Evolutionary conservation across 106 monocot species (phyloP), one percentile per base, ranked within the genome.

Genomic region (Narthecium ossifragum): DNA sequence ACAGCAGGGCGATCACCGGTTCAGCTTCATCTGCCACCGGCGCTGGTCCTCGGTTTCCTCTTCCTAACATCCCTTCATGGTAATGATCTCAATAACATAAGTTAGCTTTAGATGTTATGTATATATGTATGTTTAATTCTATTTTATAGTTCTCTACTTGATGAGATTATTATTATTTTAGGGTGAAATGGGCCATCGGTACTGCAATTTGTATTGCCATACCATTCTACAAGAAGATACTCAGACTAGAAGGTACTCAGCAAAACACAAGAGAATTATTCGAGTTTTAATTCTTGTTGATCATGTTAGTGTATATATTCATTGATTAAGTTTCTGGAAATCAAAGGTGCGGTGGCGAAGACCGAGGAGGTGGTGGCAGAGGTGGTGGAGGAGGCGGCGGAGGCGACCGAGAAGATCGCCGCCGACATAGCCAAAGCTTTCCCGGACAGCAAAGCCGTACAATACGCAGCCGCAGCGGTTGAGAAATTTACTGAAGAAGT

Each of bases 401-500:
- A 67, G 54, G 36, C 13, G 61, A 31, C 60, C 1, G 72, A 72
- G 38, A 62, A 72, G 48, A 28, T 72, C 25, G 46, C 67, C 0
- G 11, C 34, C 10, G 78, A 78, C 1, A 15, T 78, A 1, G 72
- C 55, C 2, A 51, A 57, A 23, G n/a, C 57, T 1, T 55, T 73
- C 17, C 78, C 78, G 2, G 73, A 68, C 0, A 30, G 62, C 11
- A 26, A 43, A n/a, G n/a, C n/a, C 27, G 22, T 59, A 10, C 72
- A 59, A 30, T 21, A 63, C 26, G 8, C 37, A 17, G 62, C 11
- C 32, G 8, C 57, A 33, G 26, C 33, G 57, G 29, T 73, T 5
- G 72, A 78, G 50, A 40, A 68, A 15, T 49, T 73, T 20, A 73
- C 72, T 4, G 40, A 68, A 36, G 43, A 33, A 31, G 67, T 78